Evolutionary conservation across 2,329 filamentous ascomycete genomes (phyloP), one percentile per base, ranked within the genome.

Genomic region (Exophiala lecanii-corni): DNA sequence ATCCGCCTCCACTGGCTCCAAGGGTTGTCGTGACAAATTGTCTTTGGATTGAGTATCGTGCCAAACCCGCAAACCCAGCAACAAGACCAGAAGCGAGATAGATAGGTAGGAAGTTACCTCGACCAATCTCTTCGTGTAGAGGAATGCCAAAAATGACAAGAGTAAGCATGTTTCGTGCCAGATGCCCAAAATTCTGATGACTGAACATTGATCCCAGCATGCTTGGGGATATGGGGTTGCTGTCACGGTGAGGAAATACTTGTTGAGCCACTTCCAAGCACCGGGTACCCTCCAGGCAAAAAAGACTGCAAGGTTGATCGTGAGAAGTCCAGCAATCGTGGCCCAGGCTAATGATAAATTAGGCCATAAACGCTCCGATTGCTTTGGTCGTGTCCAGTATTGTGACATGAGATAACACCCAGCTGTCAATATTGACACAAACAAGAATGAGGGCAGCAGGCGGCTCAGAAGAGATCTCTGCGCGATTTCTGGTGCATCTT

Each of bases 131-230:
- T 53, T 76, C 73, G 54, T 77, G 74, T 4, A 77, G 65, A 45
- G 64, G 62, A 25, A 71, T 69, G 1, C 76, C 78, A 42, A 80
- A 69, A 42, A 78, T 63, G 61, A 68, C 73, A 20, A 82, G 57
- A 19, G 71, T 63, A 37, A 72, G 54, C 66, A 79, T 74, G 55
- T 82, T 82, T 9, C 60, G 59, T 15, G 66, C 59, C 3, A 78
- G 55, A 58, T 82, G 79, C 34, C 58, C 58, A 40, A 73, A 57
- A 5, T 67, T 63, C 36, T 79, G 70, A 59, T 82, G 79, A 43
- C 72, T 75, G 61, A 81, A 80, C 9, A 71, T 61, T 54, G 72
- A 75, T 13, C 74, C 71, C 4, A 82, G 50, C 40, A 76, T 62
- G 46, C 73, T 72, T 5, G 72, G 45, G 75, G 67, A 45, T 70